phyloP scores from a whole-genome alignment of 2,329 filamentous ascomycete species.

The Colletotrichum sp. region DNA sequence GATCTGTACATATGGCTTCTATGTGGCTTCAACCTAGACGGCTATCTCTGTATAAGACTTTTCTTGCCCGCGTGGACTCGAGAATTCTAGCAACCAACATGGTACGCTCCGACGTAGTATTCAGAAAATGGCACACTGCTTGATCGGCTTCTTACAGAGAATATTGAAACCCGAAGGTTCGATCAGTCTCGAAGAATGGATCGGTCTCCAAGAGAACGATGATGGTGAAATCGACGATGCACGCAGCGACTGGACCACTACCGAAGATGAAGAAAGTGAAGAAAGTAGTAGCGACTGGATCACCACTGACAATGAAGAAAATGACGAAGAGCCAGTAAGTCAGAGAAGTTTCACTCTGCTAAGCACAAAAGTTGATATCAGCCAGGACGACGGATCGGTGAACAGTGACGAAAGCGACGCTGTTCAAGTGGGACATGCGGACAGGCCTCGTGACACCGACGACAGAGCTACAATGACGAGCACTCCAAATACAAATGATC shows the following conservation, averaged over 20 bases:
- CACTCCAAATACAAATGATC: not conserved
- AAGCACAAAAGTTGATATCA: not conserved
- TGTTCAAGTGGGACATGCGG: not conserved
- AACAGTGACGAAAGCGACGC: not conserved
- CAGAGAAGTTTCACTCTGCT: not conserved
- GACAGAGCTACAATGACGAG: not conserved
- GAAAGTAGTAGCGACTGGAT: not conserved
- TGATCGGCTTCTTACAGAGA: not conserved
- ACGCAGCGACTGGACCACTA: not conserved
- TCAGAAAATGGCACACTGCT: not conserved
- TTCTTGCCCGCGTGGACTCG: not conserved
- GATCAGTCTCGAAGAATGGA: not conserved
- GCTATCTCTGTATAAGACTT: not conserved
- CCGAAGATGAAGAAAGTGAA: not conserved
- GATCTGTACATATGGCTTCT: not conserved
- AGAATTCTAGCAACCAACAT: not conserved
- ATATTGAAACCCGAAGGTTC: not conserved
- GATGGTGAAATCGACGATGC: not conserved
- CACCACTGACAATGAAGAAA: not conserved
- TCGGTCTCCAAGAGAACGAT: not conserved
- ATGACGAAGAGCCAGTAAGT: not conserved
- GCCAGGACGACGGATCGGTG: not conserved
- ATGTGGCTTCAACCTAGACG: not conserved
- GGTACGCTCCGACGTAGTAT: not conserved
- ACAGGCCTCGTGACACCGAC: not conserved